Percentiles rank a stretch among this genome's conserved stretches.
Conservation (phyloP, 106 monocot genomes). For the Acorus calamus region DNA sequence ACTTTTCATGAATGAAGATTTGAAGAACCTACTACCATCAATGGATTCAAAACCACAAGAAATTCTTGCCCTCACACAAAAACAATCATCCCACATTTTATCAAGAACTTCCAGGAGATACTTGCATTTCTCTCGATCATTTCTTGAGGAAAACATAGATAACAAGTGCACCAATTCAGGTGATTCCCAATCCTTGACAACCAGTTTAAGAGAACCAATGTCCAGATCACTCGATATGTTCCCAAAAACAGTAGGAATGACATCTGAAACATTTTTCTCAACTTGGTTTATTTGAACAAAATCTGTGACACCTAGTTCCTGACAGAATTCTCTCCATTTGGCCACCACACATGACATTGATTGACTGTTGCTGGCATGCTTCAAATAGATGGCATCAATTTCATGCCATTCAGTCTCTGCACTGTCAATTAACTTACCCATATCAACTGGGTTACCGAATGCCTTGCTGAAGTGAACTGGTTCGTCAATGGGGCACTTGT, state of each 20-base stretch:
- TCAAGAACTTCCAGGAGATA: conserved; percentile 93
- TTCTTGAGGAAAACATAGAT: conserved; percentile 53
- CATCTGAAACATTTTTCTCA: conserved; percentile 27
- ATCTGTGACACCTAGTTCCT: conserved; percentile 80
- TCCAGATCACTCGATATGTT: neutral
- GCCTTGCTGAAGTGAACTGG: conserved; percentile 80
- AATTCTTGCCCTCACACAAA: conserved; percentile 29
- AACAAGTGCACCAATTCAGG: conserved; percentile 59
- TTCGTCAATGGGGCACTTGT: conserved; percentile 38
- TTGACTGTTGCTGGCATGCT: conserved; percentile 31
- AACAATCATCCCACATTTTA: conserved; percentile 83
- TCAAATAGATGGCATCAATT: conserved; percentile 73
- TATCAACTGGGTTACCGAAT: conserved; percentile 64
- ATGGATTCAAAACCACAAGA: conserved; percentile 2
- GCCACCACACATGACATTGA: conserved; percentile 18
- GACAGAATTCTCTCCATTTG: conserved; percentile 69
- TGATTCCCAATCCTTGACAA: conserved; percentile 80
- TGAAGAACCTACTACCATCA: conserved; percentile 14
- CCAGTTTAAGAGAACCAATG: conserved; percentile 2
- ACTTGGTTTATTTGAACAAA: conserved; percentile 65
- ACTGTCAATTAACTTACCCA: conserved; percentile 26
- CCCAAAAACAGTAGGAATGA: conserved; percentile 6
- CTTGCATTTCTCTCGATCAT: conserved; percentile 44
- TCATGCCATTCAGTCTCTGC: conserved; percentile 49
- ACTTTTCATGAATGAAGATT: conserved; percentile 61